Evolutionary conservation across 2,329 filamentous ascomycete genomes (phyloP).

Genomic region (Aspergillus bombycis): DNA sequence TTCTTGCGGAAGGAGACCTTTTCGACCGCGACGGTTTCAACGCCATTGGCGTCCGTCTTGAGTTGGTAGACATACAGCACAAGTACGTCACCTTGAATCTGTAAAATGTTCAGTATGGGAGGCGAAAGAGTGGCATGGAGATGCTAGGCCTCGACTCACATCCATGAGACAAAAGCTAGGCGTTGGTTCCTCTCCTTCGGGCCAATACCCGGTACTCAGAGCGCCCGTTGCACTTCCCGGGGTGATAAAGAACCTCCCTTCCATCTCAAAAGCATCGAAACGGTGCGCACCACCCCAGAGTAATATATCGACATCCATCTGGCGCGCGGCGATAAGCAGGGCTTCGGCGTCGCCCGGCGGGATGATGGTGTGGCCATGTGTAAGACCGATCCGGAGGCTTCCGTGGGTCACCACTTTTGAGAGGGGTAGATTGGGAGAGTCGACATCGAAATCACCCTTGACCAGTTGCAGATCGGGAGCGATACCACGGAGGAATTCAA

Average conservation of each 20-base stretch:
- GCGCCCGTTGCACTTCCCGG: constrained; percentile 70
- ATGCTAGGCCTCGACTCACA: constrained; percentile 61
- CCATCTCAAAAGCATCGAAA: constrained; percentile 73
- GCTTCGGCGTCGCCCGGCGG: constrained; percentile 68
- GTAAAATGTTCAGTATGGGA: constrained; percentile 17
- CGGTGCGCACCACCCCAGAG: constrained; percentile 71
- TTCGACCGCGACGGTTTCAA: constrained; percentile 79
- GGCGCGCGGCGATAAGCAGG: constrained; percentile 67
- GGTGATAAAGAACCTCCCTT: constrained; percentile 73
- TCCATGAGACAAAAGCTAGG: constrained; percentile 98
- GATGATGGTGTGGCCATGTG: constrained; percentile 72
- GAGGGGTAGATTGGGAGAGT: constrained; percentile 66
- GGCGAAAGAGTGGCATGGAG: neutral
- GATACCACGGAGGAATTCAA: constrained; percentile 77
- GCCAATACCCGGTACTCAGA: constrained; percentile 63
- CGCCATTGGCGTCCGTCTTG: constrained; percentile 74
- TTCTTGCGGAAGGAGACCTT: constrained; percentile 86
- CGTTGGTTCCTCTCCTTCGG: constrained; percentile 68
- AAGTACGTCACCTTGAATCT: constrained; percentile 95
- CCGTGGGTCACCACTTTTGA: constrained; percentile 73
- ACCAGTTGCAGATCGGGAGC: constrained; percentile 73
- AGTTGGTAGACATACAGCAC: constrained; percentile 94
- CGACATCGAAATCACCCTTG: constrained; percentile 71
- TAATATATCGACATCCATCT: constrained; percentile 72
- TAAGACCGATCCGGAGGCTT: constrained; percentile 69